phyloP scores from a whole-genome alignment of 2,329 filamentous ascomycete species.

The Dendrostoma leiphaemia region DNA sequence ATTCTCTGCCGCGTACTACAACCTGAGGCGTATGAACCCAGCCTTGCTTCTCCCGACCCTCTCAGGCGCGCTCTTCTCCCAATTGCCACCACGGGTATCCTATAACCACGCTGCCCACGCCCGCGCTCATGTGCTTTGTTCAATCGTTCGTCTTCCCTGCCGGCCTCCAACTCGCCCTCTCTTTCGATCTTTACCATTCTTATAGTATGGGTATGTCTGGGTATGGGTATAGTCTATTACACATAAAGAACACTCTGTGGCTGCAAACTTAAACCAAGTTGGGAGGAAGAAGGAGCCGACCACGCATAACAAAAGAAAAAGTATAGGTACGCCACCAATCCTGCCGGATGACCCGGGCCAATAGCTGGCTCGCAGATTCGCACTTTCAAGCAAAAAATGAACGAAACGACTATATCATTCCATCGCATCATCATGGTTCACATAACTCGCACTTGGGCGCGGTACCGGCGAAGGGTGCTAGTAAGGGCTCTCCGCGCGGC shows the following conservation, averaged over 20 bases:
- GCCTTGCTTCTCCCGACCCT: no score
- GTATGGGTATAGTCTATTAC: slow-evolving; percentile 20
- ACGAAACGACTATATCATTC: neutral
- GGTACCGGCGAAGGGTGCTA: neutral
- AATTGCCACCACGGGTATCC: no score
- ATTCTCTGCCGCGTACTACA: no score
- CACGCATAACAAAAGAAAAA: slow-evolving; percentile 7
- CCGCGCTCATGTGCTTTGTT: no score
- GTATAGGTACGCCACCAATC: neutral
- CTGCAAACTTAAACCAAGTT: neutral
- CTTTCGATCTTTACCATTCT: slow-evolving; percentile 2
- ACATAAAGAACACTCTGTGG: slow-evolving; percentile 3
- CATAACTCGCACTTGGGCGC: neutral
- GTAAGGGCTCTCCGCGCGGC: slow-evolving; percentile 36
- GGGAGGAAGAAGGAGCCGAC: neutral
- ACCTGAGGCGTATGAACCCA: no score
- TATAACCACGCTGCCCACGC: no score
- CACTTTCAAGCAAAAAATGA: neutral
- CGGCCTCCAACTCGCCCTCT: neutral
- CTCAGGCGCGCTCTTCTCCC: no score
- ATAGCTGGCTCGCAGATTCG: neutral
- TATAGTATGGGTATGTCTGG: slow-evolving; percentile 8
- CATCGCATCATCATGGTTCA: slow-evolving; percentile 3
- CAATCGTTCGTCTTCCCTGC: no score
- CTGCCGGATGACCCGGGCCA: neutral